Evolutionary conservation across 306 rosid genomes (phyloP), one percentile per base, ranked within the genome.

Genomic region (Oxytropis ochrocephala): DNA sequence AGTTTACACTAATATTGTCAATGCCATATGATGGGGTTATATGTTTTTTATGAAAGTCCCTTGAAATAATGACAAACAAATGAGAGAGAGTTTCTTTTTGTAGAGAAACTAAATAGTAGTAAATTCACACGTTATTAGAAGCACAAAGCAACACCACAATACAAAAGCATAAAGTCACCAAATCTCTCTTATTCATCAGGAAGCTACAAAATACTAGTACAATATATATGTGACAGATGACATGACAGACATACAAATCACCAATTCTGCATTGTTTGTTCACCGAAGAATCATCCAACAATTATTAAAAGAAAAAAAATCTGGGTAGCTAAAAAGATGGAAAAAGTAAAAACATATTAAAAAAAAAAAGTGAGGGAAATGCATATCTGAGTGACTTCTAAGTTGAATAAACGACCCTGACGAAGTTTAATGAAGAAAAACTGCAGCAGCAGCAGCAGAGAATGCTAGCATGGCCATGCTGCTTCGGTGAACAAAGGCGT

Each of bases 161-260:
- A 55, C 27, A 16, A 27, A 53, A 50, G 35, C 21, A 35, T 35
- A 39, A 47, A 70, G 51, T 69, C 52, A 55, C n/a, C 18, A 55
- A 68, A 44, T 43, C 24, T 67, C 50, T 42, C 39, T 80, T 80
- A 70, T 80, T 75, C 3, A 47, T 75, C 3, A 47, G 54, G 78
- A 55, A 24, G 52, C 71, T 49, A 74, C 79, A 67, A 75, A 77
- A 84, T 79, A 82, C 62, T 64, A n/a, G n/a, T n/a, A 81, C 65
- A 67, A 54, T 48, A 42, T 24, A 24, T 24, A 44, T 44, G 49
- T 12, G 49, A 11, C 24, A 76, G 46, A 72, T 52, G 46, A 77
- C 36, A 54, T n/a, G n/a, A n/a, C n/a, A 32, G 3, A 42, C 10
- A 79, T 4, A 16, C 41, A 55, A 24, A 77, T 64, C 24, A 21